Base-by-base conservation (phyloP, 345 rosid genomes). In the Citrus unshiu region DNA sequence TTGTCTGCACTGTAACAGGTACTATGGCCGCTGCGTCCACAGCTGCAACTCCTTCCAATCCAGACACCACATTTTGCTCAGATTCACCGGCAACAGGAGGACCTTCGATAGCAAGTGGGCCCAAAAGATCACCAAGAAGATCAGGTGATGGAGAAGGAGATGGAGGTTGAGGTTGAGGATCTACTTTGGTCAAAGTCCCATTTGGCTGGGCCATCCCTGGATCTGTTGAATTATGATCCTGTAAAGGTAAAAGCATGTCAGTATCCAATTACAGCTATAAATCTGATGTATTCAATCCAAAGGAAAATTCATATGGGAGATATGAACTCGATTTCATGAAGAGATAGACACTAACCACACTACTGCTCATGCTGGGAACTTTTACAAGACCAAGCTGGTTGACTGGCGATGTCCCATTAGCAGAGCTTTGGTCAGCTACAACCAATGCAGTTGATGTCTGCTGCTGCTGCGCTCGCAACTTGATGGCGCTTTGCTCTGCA, bases 401-500 rank as follows among this genome's bases (percentile, higher is more conserved):
- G 56, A 84, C 89, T 29, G 84, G 80, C 35, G 93, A 88, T n/a
- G 91, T 77, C 78, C 91, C 98, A 84, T 83, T 89, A 62, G 85
- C 87, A 78, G 98, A 88, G 70, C 43, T 84, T 70, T 90, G 92
- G 79, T 94, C 94, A 77, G 94, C 87, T 78, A 97, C 90, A 80
- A 93, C 98, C 93, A 97, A 80, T 76, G 97, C 98, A 89, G 86
- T 97, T 77, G 99, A 94, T 80, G 82, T 87, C 70, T 93, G 98
- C 84, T 94, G 98, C 83, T 94, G 99, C 84, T 94, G 98, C 58
- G 97, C 88, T 74, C 98, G 89, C 91, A 94, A 85, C 91, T 89
- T 97, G 79, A 93, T 86, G 83, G 99, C 98, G 88, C 98, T 97
- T 90, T 97, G 98, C 83, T 97, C 99, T 62, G 99, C 99, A 51